These are phyloP conservation scores for Cicer cuneatum DNA, from an alignment of 306 rosid genomes.

Conservation along the genomic window DNA sequence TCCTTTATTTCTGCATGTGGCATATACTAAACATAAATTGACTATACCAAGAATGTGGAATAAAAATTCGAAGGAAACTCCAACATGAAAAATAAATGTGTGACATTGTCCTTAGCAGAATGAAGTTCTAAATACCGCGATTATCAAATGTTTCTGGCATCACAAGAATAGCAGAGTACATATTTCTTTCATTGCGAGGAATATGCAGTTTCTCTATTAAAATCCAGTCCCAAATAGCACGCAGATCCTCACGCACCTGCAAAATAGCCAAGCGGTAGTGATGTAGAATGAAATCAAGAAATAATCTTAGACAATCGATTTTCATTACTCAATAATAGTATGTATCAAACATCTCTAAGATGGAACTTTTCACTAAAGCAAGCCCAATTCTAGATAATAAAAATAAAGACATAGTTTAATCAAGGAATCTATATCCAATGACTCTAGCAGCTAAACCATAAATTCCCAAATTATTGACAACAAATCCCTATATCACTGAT, in stretches of 20 bases:
- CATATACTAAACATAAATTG: slow-evolving; percentile 46
- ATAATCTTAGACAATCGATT: slow-evolving; percentile 20
- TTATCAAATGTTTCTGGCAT: slow-evolving; percentile 91
- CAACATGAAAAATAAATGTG: slow-evolving; percentile 32
- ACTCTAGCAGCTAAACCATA: slow-evolving; percentile 24
- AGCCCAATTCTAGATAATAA: slow-evolving; percentile 1
- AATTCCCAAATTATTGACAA: background rate
- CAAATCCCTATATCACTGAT: background rate
- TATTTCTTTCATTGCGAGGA: slow-evolving; percentile 73
- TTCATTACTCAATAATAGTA: background rate
- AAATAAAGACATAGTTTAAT: slow-evolving; percentile 17
- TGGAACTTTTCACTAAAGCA: background rate
- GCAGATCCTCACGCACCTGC: slow-evolving; percentile 86
- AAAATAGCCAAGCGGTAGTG: slow-evolving; percentile 42
- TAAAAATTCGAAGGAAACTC: slow-evolving; percentile 26
- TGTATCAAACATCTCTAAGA: slow-evolving; percentile 13
- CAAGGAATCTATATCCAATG: background rate
- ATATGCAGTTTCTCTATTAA: slow-evolving; percentile 80
- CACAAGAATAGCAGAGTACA: slow-evolving; percentile 84
- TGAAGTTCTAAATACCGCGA: slow-evolving; percentile 64
- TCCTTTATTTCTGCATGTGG: slow-evolving; percentile 82
- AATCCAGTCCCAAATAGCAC: slow-evolving; percentile 93
- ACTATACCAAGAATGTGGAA: slow-evolving; percentile 32
- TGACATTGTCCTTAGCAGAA: slow-evolving; percentile 30
- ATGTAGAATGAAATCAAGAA: slow-evolving; percentile 34